A percentile compares a stretch with the other conserved stretches of the same genome.
Evolutionary conservation across 2,329 filamentous ascomycete species (phyloP).

Genomic region (Claviceps paspali): DNA sequence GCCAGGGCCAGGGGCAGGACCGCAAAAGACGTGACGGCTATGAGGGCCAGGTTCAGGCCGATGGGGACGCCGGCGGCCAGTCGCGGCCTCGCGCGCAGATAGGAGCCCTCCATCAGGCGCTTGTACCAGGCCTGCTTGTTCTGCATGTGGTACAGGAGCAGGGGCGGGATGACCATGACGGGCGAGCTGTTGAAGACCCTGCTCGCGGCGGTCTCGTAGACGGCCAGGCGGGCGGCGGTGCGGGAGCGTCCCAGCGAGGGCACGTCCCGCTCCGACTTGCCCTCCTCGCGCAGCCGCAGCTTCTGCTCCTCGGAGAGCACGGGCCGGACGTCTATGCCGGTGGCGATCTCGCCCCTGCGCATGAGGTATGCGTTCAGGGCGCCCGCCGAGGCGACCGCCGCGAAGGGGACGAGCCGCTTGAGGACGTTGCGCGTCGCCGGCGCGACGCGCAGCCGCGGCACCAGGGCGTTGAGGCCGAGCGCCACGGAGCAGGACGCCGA

Average conservation of each 20-base stretch:
- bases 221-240: slow-evolving; percentile 75
- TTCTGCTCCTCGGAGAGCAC: slow-evolving; percentile 59
- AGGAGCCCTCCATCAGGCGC: slow-evolving; percentile 44
- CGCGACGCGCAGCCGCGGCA: slow-evolving; percentile 69
- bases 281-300: slow-evolving; percentile 35
- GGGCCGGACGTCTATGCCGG: slow-evolving; percentile 85
- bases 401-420: slow-evolving; percentile 83
- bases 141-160: slow-evolving; percentile 75
- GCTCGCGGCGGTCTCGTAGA: slow-evolving; percentile 82
- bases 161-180: slow-evolving; percentile 89
- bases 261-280: slow-evolving; percentile 49
- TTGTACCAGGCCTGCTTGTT: slow-evolving; percentile 24
- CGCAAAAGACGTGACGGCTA: slow-evolving; percentile 73
- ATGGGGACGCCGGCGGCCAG: slow-evolving; percentile 40
- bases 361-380: slow-evolving; percentile 94
- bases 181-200: slow-evolving; percentile 88
- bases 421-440: slow-evolving; percentile 64
- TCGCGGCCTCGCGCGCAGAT: slow-evolving; percentile 63
- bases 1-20: slow-evolving; percentile 81
- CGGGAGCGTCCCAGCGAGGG: slow-evolving; percentile 70
- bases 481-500: slow-evolving; percentile 88
- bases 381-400: slow-evolving; percentile 81
- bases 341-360: slow-evolving; percentile 88
- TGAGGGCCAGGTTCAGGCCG: slow-evolving; percentile 75
- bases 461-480: slow-evolving; percentile 76